Base-by-base conservation (phyloP, 331 rosid genomes). In the Malus hybrid region DNA sequence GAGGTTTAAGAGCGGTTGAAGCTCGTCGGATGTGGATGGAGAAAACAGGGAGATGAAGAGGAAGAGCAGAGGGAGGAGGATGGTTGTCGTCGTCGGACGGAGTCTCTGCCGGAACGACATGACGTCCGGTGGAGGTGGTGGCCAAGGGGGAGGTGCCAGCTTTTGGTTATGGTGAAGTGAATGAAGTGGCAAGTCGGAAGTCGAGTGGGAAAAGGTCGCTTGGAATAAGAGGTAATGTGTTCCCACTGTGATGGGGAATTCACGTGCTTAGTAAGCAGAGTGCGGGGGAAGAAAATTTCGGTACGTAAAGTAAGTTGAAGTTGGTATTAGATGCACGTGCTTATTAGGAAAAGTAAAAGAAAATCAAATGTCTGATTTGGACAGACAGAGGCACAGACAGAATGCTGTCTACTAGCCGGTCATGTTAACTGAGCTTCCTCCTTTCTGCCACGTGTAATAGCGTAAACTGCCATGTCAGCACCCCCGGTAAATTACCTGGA, bases 1-100 rank as follows among this genome's bases (percentile, higher is more conserved):
- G 59, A 86, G 80, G 52, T 73, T 81, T 12, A 86, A 55, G 15
- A 93, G 92, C 5, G 76, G 71, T 34, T 85, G 87, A 80, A 85
- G 76, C 71, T 94, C 95, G 19, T 81, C 67, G 29, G 87, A 72
- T 4, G 73, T 65, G 76, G 89, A 73, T 55, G 36, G 65, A 34
- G 82, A 70, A 62, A 77, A 4, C 10, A 80, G 29, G 59, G 79
- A 76, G 86, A 85, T 81, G 44, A 33, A 39, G 42, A 77, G 50
- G 69, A 77, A 74, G 79, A 84, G 65, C 62, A 86, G 85, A 83
- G 80, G 36, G 42, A 72, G 22, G 28, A 73, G 72, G 1, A 87
- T 11, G 5, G 64, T 32, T 65, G 24, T 24, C 15, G 66, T 32
- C 8, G 69, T 1, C 32, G 61, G 70, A 3, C 44, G 59, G 14